A percentile compares a stretch with the other conserved stretches of the same genome.
phyloP scores from a whole-genome alignment of 2,329 filamentous ascomycete genomes.

The Fusarium gaditjirri region DNA sequence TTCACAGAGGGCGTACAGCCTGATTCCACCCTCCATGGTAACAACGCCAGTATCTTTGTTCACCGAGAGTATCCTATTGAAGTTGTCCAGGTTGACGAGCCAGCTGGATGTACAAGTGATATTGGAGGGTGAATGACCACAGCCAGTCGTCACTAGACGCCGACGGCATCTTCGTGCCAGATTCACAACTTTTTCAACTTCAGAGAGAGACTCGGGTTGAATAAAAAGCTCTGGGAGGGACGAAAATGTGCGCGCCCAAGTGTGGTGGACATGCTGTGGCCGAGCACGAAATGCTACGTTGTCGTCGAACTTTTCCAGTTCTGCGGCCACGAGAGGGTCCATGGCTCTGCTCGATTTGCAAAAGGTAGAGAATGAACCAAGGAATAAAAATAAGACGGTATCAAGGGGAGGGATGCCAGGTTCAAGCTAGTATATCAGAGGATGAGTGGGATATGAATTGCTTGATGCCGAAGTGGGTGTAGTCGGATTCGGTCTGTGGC shows the following conservation, averaged over 20 bases:
- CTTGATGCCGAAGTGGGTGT: constrained; percentile 40
- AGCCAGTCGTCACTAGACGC: constrained; percentile 87
- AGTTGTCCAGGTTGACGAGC: constrained; percentile 92
- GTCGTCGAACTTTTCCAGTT: constrained; percentile 49
- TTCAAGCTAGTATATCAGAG: constrained; percentile 22
- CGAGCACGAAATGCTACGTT: constrained; percentile 79
- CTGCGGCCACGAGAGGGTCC: constrained; percentile 51
- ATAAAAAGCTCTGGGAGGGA: constrained; percentile 92
- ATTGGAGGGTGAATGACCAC: constrained; percentile 90
- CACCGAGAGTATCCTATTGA: constrained; percentile 76
- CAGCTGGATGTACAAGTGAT: constrained; percentile 93
- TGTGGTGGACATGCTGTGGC: constrained; percentile 80
- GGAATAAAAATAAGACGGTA: background rate
- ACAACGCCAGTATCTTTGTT: constrained; percentile 74
- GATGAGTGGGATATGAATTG: constrained; percentile 21
- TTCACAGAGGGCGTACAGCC: constrained; percentile 78
- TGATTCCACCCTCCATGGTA: constrained; percentile 87
- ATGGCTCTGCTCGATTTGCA: constrained; percentile 42
- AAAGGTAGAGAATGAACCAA: background rate
- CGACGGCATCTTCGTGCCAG: constrained; percentile 84
- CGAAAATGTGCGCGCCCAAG: constrained; percentile 94
- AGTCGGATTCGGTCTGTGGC: constrained; percentile 30
- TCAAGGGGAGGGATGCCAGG: constrained; percentile 8
- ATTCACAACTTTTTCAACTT: constrained; percentile 85
- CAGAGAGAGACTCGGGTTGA: constrained; percentile 79